Evolutionary conservation across 345 rosid species (phyloP).

Genomic region (Nasturtium officinale): DNA sequence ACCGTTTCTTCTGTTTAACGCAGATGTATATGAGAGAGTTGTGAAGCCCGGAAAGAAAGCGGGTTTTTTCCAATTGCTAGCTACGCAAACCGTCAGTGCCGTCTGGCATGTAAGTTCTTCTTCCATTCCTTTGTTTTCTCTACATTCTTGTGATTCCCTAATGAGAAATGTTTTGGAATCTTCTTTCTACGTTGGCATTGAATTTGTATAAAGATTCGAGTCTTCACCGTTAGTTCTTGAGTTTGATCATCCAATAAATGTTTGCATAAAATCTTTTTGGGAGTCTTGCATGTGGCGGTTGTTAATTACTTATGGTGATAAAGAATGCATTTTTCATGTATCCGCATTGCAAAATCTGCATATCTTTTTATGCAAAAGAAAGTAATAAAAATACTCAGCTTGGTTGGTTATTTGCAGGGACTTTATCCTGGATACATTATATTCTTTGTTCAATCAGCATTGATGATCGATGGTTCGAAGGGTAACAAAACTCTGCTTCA

Average conservation of each 20-base stretch:
- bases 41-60: slow-evolving; percentile 75
- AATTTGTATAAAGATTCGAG: not conserved
- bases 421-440: slow-evolving; percentile 88
- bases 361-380: not conserved
- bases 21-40: slow-evolving; percentile 80
- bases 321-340: not conserved
- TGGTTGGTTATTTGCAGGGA: slow-evolving; percentile 55
- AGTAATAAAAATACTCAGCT: not conserved
- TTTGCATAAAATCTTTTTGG: not conserved
- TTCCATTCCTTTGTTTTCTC: not conserved
- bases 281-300: not conserved
- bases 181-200: not conserved
- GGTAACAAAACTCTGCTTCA: slow-evolving; percentile 46
- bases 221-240: not conserved
- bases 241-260: not conserved
- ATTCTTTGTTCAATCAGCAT: slow-evolving; percentile 94
- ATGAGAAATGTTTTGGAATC: not conserved
- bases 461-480: slow-evolving; percentile 94
- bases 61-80: slow-evolving; percentile 84
- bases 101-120: slow-evolving; percentile 88
- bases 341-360: not conserved
- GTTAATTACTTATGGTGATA: not conserved
- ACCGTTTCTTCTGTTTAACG: slow-evolving; percentile 2
- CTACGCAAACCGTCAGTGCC: slow-evolving; percentile 93
- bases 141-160: not conserved